Conservation (phyloP, 371 early-diverging fungal genomes). For the Basidiobolus heterosporus region DNA sequence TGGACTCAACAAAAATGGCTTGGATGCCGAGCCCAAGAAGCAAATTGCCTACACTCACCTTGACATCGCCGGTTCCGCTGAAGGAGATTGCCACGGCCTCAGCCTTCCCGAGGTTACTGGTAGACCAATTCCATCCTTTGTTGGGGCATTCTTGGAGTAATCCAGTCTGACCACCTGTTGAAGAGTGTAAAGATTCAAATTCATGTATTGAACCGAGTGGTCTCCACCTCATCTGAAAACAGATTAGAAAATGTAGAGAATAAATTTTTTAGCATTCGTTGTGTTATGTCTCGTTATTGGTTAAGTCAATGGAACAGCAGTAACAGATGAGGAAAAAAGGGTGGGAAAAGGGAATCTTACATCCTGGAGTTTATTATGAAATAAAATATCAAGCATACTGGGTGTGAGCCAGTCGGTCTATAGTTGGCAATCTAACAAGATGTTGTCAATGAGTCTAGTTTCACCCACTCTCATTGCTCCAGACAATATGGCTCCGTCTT, state of each 20-base stretch:
- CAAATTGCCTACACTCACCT: slow-evolving; percentile 70
- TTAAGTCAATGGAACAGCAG: not conserved
- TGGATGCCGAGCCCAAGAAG: slow-evolving; percentile 26
- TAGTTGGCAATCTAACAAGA: slow-evolving; percentile 24
- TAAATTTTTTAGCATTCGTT: not conserved
- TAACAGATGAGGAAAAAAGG: not conserved
- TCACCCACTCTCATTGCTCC: slow-evolving; percentile 76
- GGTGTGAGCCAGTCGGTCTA: slow-evolving; percentile 6
- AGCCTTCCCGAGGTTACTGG: slow-evolving; percentile 58
- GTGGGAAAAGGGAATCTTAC: not conserved
- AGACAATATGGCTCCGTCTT: slow-evolving; percentile 63
- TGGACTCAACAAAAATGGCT: slow-evolving; percentile 57
- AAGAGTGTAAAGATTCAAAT: not conserved
- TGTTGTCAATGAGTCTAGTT: slow-evolving; percentile 89
- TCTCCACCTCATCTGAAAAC: not conserved
- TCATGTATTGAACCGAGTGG: not conserved
- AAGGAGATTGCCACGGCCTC: slow-evolving; percentile 41
- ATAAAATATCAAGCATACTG: slow-evolving; percentile 4
- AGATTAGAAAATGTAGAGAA: not conserved
- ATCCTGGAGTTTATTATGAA: slow-evolving; percentile 16
- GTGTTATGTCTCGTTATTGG: not conserved
- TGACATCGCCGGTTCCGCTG: slow-evolving; percentile 73
- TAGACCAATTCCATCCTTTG: slow-evolving; percentile 58
- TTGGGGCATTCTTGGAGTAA: slow-evolving; percentile 49
- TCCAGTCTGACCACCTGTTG: not conserved